Conservation (phyloP, 495 filamentous ascomycete genomes). For the Penicillium tannophilum region DNA sequence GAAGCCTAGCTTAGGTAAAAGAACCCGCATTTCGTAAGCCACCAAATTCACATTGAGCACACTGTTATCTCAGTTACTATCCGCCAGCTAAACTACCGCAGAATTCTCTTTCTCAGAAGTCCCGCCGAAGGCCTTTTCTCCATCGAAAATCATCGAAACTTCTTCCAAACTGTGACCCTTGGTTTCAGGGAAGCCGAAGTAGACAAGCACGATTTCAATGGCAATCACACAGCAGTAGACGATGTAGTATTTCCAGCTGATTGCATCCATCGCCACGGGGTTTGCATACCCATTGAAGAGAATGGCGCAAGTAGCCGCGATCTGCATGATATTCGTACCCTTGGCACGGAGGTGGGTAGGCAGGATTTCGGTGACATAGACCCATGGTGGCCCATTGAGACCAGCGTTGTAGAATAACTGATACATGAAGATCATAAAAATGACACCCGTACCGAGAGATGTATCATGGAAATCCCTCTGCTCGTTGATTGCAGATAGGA, state of each 20-base stretch:
- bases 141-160: conserved; percentile 28
- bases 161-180: conserved; percentile 36
- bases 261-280: conserved; percentile 34
- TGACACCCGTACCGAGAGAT: conserved; percentile 49
- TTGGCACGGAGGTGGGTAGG: conserved; percentile 32
- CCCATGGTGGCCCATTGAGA: conserved; percentile 17
- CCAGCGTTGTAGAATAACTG: conserved; percentile 54
- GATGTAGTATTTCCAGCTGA: conserved; percentile 44
- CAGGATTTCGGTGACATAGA: conserved; percentile 29
- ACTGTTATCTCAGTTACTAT: too few species aligned
- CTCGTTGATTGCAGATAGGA: conserved; percentile 56
- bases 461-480: conserved; percentile 30
- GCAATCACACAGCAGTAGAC: conserved; percentile 38
- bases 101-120: not conserved
- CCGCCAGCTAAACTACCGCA: too few species aligned
- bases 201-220: conserved; percentile 28
- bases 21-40: too few species aligned
- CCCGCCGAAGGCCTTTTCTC: not conserved
- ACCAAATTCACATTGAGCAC: too few species aligned
- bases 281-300: conserved; percentile 33
- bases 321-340: conserved; percentile 20
- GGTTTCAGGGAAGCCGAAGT: conserved; percentile 36
- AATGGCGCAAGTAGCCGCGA: conserved; percentile 11
- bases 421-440: conserved; percentile 64
- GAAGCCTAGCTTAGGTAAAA: too few species aligned